phyloP scores from a whole-genome alignment of 108 stramenopile species.

The Nannochloropsis granulata region DNA sequence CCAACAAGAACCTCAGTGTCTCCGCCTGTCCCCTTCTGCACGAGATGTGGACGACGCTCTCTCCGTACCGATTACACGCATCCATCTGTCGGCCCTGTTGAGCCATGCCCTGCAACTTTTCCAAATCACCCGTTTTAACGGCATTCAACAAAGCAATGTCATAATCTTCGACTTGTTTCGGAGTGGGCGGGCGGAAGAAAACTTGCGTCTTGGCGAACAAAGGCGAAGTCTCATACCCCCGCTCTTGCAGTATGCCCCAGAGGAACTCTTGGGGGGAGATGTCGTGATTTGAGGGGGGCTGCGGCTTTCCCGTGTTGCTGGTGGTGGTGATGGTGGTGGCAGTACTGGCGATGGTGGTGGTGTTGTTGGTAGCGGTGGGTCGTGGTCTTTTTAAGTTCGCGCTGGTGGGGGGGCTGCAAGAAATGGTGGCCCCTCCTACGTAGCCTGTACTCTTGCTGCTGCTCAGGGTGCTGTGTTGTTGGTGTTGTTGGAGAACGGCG shows the following conservation, averaged over 20 bases:
- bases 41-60: slow-evolving; percentile 10
- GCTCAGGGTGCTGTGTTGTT: background rate
- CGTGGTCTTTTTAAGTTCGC: background rate
- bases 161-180: slow-evolving; percentile 58
- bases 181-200: slow-evolving; percentile 54
- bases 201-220: slow-evolving; percentile 27
- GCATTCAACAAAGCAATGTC: slow-evolving; percentile 56
- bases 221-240: slow-evolving; percentile 49
- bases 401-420: background rate
- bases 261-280: slow-evolving; percentile 51
- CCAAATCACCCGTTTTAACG: slow-evolving; percentile 48
- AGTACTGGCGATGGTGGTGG: too few species aligned
- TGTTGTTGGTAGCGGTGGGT: background rate
- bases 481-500: background rate
- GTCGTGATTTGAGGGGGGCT: background rate
- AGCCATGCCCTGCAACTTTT: slow-evolving; percentile 40
- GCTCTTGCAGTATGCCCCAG: slow-evolving; percentile 33
- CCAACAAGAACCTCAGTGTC: slow-evolving; percentile 18
- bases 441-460: background rate
- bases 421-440: background rate
- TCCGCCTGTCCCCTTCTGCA: background rate
- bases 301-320: background rate
- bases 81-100: slow-evolving; percentile 52
- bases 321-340: too few species aligned
- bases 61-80: slow-evolving; percentile 61